phyloP scores from a whole-genome alignment of 225 moss, liverwort and hornwort genomes.

The Physcomitrium patens region DNA sequence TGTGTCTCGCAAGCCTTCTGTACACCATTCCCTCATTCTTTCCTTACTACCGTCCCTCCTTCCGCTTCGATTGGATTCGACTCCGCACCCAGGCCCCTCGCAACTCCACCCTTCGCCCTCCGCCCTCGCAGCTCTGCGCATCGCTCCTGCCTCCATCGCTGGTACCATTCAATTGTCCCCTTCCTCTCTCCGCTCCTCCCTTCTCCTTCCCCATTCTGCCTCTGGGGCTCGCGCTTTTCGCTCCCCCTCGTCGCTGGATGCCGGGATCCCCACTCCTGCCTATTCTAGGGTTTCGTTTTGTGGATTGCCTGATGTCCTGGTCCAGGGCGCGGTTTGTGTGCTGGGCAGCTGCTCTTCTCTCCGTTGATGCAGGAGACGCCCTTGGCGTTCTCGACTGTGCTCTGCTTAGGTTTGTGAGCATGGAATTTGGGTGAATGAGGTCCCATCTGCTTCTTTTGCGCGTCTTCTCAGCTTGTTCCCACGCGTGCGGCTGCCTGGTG shows the following conservation, averaged over 20 bases:
- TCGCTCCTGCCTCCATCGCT: constrained; percentile 11
- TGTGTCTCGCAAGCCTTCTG: too few relatives aligned
- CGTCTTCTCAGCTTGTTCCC: too few relatives aligned
- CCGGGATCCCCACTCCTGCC: not conserved
- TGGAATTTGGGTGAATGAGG: too few relatives aligned
- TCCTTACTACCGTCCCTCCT: too few relatives aligned
- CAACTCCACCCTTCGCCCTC: not conserved
- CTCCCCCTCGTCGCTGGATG: not conserved
- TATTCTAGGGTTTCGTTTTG: not conserved
- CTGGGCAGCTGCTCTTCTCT: not conserved
- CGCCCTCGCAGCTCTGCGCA: not conserved
- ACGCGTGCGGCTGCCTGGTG: too few relatives aligned
- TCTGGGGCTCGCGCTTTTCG: not conserved
- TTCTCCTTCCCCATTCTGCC: not conserved
- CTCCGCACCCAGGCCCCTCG: too few relatives aligned
- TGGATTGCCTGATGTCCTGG: not conserved
- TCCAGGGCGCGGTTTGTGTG: not conserved
- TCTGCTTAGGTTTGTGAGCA: too few relatives aligned
- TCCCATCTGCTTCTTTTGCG: too few relatives aligned
- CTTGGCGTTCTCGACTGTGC: not conserved
- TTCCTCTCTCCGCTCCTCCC: not conserved
- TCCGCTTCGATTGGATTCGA: too few relatives aligned
- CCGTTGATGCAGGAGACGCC: not conserved
- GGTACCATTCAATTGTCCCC: constrained; percentile 4
- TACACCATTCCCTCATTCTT: too few relatives aligned